A percentile compares a stretch with the other conserved stretches of the same genome.
Evolutionary conservation across 495 filamentous ascomycete genomes (phyloP).

Genomic region (Cercophora sp.): DNA sequence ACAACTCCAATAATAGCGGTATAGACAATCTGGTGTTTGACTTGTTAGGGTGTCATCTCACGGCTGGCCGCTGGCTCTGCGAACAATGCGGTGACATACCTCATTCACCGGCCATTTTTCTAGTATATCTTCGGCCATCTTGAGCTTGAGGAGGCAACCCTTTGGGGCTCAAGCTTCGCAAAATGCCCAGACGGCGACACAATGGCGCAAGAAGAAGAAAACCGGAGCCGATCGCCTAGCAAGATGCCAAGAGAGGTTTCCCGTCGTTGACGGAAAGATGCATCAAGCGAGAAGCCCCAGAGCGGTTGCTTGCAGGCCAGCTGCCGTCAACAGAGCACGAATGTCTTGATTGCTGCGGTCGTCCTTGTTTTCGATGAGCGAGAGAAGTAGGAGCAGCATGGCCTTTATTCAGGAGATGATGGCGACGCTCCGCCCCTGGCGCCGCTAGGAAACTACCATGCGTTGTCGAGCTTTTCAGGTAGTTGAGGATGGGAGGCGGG

Average conservation of each 20-base stretch:
- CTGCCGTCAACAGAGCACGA: background rate
- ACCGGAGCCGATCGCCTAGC: background rate
- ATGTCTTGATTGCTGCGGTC: too few species aligned
- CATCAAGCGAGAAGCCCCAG: conserved; percentile 19
- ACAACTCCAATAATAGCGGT: conserved; percentile 76
- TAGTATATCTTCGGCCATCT: conserved; percentile 40
- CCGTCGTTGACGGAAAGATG: conserved; percentile 22
- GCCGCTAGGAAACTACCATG: conserved; percentile 4
- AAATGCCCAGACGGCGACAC: background rate
- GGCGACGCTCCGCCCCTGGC: conserved; percentile 2
- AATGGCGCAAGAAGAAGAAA: background rate
- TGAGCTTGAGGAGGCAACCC: too few species aligned
- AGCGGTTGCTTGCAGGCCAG: conserved; percentile 26
- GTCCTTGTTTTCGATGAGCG: too few species aligned
- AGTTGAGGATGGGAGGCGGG: background rate
- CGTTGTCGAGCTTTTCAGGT: background rate
- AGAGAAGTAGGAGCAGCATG: too few species aligned
- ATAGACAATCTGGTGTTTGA: conserved; percentile 53
- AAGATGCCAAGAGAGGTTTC: background rate
- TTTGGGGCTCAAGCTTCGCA: too few species aligned
- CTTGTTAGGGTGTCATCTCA: too few species aligned
- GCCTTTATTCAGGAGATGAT: conserved; percentile 3
- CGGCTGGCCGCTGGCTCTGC: too few species aligned
- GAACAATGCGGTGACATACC: conserved; percentile 37
- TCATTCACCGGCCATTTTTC: conserved; percentile 58